phyloP scores from a whole-genome alignment of 225 moss, liverwort and hornwort species.

The Polytrichum commune region DNA sequence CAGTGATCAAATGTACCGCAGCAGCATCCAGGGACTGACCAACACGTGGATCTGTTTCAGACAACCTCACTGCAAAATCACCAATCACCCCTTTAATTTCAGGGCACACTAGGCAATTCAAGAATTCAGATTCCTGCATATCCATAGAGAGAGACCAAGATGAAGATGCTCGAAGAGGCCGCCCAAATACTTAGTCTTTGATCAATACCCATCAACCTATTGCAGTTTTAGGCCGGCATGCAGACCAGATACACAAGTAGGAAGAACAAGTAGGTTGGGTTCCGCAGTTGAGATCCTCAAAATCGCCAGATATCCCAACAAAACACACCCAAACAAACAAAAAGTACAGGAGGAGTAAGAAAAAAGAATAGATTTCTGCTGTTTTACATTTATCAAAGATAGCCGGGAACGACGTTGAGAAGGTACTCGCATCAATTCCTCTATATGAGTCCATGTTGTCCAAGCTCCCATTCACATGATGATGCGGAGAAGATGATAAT shows the following conservation, averaged over 20 bases:
- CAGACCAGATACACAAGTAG: too few relatives aligned
- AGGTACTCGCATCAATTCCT: conserved; percentile 63
- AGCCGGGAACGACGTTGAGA: conserved; percentile 86
- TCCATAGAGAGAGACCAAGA: too few relatives aligned
- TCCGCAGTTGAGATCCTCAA: background rate
- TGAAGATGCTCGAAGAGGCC: too few relatives aligned
- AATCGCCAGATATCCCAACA: background rate
- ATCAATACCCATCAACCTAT: too few relatives aligned
- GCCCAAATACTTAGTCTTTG: too few relatives aligned
- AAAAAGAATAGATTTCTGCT: background rate
- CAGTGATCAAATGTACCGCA: conserved; percentile 72
- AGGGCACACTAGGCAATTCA: background rate
- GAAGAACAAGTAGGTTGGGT: background rate
- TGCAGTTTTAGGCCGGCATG: too few relatives aligned
- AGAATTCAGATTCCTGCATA: too few relatives aligned
- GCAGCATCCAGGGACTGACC: conserved; percentile 80
- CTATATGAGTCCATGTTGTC: conserved; percentile 66
- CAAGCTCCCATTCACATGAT: conserved; percentile 55
- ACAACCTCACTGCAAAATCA: conserved; percentile 66
- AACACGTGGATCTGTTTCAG: conserved; percentile 67
- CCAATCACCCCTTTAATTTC: background rate
- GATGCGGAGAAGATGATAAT: conserved; percentile 61
- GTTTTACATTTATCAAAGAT: conserved; percentile 73
- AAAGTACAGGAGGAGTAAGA: background rate
- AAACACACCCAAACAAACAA: background rate